Percentiles rank a stretch among this genome's conserved stretches.
Evolutionary conservation across 805 yeast species (phyloP).

Genomic region (Debaryomyces maramus): DNA sequence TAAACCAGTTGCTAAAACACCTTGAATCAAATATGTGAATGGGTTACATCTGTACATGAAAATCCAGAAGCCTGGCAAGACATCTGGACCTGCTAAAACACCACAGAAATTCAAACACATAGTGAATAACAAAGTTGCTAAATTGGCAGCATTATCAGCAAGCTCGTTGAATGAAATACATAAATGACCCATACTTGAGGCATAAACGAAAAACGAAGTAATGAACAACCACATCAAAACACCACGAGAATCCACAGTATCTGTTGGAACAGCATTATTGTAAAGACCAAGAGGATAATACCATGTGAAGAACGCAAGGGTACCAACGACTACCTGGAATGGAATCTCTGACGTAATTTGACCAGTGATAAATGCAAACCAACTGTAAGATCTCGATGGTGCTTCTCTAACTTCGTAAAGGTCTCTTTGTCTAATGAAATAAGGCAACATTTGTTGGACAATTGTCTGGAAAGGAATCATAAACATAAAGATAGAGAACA

Average conservation of each 20-base stretch:
- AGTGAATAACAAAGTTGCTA: conserved; percentile 29
- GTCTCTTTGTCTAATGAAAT: conserved; percentile 46
- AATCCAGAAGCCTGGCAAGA: conserved; percentile 50
- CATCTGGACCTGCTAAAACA: conserved; percentile 31
- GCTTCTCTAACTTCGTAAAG: conserved; percentile 49
- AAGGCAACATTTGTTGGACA: conserved; percentile 42
- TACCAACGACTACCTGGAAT: conserved; percentile 47
- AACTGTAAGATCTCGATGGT: conserved; percentile 44
- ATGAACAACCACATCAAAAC: conserved; percentile 37
- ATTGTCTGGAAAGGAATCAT: conserved; percentile 40
- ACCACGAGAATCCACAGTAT: conserved; percentile 37
- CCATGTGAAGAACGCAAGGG: conserved; percentile 40
- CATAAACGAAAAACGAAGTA: conserved; percentile 25
- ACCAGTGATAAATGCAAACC: conserved; percentile 42
- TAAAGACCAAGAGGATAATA: conserved; percentile 61
- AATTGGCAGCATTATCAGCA: conserved; percentile 36
- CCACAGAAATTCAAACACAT: conserved; percentile 40
- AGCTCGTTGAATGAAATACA: conserved; percentile 30
- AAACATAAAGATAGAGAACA: conserved; percentile 50
- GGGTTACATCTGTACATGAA: conserved; percentile 75
- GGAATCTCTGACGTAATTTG: conserved; percentile 48
- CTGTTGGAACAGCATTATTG: conserved; percentile 53
- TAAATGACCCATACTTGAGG: conserved; percentile 30
- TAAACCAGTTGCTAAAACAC: conserved; percentile 36
- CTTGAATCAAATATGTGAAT: conserved; percentile 65